Percentiles rank a stretch among this genome's conserved stretches.
Conservation (phyloP, 2,329 filamentous ascomycete species). For the Atkinsonella texensis region DNA sequence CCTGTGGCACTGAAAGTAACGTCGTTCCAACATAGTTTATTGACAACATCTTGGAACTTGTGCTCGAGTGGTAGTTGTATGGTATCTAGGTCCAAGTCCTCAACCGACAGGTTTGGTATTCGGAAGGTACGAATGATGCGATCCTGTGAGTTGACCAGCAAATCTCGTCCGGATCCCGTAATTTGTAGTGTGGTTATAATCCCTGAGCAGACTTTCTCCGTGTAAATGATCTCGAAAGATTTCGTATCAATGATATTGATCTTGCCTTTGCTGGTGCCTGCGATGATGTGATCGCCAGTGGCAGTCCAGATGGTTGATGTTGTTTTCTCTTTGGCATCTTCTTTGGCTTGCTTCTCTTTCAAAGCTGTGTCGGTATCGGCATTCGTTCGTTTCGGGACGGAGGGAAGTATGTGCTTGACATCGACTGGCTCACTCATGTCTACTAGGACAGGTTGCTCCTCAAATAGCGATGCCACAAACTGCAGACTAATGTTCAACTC, state of each 20-base stretch:
- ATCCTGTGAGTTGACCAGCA: constrained; percentile 89
- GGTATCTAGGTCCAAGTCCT: constrained; percentile 67
- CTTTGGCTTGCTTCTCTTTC: constrained; percentile 75
- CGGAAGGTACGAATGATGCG: constrained; percentile 89
- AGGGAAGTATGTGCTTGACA: constrained; percentile 66
- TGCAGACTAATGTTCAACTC: constrained; percentile 43
- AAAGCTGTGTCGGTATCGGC: constrained; percentile 56
- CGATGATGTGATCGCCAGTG: constrained; percentile 76
- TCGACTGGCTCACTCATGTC: constrained; percentile 61
- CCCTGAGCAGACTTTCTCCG: constrained; percentile 74
- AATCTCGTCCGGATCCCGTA: constrained; percentile 67
- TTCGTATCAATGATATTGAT: constrained; percentile 86
- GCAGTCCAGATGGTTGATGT: constrained; percentile 84
- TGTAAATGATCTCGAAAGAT: constrained; percentile 75
- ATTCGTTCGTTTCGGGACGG: constrained; percentile 64
- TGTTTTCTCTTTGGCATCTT: constrained; percentile 90
- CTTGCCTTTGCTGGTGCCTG: constrained; percentile 91
- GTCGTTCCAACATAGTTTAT: constrained; percentile 91
- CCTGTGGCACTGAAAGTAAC: constrained; percentile 89
- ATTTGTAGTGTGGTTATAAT: constrained; percentile 82
- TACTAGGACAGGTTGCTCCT: constrained; percentile 82
- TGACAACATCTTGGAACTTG: constrained; percentile 97
- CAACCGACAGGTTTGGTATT: constrained; percentile 61
- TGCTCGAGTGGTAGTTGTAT: constrained; percentile 88
- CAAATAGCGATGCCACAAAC: constrained; percentile 86